Evolutionary conservation across 73 alveolate genomes (phyloP).

Genomic region (Paramecium primaurelia): DNA sequence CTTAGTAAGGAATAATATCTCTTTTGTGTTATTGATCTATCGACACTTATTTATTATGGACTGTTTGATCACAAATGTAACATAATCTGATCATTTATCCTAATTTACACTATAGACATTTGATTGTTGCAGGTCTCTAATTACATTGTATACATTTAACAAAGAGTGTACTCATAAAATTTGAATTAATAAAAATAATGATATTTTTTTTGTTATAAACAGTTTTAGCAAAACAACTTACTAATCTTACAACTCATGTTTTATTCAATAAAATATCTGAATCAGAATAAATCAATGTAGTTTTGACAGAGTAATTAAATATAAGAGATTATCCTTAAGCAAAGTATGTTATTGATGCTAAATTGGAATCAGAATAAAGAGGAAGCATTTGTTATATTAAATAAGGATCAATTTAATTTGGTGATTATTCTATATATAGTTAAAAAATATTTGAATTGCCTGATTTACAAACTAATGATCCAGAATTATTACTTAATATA

Average conservation of each 20-base stretch:
- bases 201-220: background rate
- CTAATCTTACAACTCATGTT: background rate
- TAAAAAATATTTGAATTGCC: background rate
- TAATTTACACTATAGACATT: background rate
- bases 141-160: background rate
- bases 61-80: background rate
- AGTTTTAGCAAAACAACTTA: background rate
- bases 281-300: background rate
- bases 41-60: background rate
- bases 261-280: background rate
- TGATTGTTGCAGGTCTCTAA: background rate
- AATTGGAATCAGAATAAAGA: background rate
- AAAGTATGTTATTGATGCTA: background rate
- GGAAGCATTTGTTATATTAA: conserved; percentile 4
- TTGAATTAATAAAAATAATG: background rate
- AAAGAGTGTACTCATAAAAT: background rate
- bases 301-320: background rate
- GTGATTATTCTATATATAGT: background rate
- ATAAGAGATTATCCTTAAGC: background rate
- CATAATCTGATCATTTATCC: background rate
- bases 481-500: background rate
- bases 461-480: background rate
- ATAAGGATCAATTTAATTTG: background rate
- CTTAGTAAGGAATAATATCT: background rate
- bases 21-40: background rate